Evolutionary conservation across 2,329 filamentous ascomycete species (phyloP), one percentile per base, ranked within the genome.

Genomic region (Trichoderma cornu-damae): DNA sequence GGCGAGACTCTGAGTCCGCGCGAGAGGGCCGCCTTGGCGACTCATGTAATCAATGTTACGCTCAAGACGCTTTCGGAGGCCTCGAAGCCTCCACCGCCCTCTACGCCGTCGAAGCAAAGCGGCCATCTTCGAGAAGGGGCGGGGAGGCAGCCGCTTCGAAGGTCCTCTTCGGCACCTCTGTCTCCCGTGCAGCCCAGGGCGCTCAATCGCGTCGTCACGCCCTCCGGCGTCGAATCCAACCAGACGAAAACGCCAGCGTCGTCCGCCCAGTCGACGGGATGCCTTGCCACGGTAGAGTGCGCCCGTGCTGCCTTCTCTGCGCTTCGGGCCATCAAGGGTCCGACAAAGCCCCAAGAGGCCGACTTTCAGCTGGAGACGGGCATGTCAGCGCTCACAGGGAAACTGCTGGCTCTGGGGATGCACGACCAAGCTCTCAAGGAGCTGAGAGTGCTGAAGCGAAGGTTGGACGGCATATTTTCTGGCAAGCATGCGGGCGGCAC

Each of bases 321-420:
- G 49, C 73, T 92, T 37, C 78, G 86, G 49, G 76, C 78, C 26
- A 65, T 84, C 22, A 81, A 87, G 50, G 75, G 79, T 24, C 73
- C 79, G 1, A 72, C 79, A 5, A 76, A 79, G 7, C 72, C 83
- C 8, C 72, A 79, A 8, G 73, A 85, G n/a, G 79, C 83, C 1
- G 78, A 81, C 43, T 73, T 88, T 37, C 87, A 92, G 66, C 70
- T 92, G 3, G 89, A 92, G 67, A 84, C 78, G 59, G 89, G 88
- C 54, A 88, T 89, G 78, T 81, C 87, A 14, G 83, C 85, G 0
- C 77, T 92, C 53, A 72, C 87, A 37, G 81, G 81, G 37, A 89
- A 85, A 66, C 74, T 92, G 1, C 73, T 90, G 12, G 74, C 76
- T 0, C 74, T 90, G 47, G 82, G 83, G 1, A 69, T 91, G 51